These are phyloP conservation scores for Fusarium penzigii DNA, from an alignment of 2,329 filamentous ascomycete species.

Conservation along the genomic window DNA sequence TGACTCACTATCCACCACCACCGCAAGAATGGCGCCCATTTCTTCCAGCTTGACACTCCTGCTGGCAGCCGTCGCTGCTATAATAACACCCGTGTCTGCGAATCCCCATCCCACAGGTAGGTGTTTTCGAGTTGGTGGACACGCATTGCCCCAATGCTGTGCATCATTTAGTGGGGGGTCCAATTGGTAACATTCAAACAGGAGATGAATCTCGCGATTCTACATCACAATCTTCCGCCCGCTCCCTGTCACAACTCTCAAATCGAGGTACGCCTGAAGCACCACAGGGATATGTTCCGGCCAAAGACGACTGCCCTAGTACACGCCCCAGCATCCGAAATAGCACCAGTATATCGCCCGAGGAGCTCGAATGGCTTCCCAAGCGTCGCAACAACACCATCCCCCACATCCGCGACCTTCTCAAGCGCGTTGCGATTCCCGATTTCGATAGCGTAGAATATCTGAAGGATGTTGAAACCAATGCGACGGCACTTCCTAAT, in stretches of 20 bases:
- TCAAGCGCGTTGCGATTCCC: conserved; percentile 71
- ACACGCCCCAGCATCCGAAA: conserved; percentile 72
- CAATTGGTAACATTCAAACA: background rate
- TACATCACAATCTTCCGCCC: conserved; percentile 4
- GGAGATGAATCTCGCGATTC: background rate
- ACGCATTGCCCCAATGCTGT: no score
- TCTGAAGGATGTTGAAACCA: conserved; percentile 46
- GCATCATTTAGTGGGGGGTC: no score
- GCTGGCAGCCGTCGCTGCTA: conserved; percentile 26
- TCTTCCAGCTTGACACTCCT: conserved; percentile 25
- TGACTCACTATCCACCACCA: conserved; percentile 1
- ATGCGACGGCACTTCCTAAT: conserved; percentile 45
- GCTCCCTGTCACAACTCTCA: conserved; percentile 13
- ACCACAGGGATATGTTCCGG: conserved; percentile 67
- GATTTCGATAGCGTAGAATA: conserved; percentile 76
- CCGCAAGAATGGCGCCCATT: conserved; percentile 22
- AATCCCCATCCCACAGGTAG: conserved; percentile 19
- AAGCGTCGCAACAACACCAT: conserved; percentile 72
- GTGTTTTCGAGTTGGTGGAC: conserved; percentile 1
- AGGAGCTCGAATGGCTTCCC: conserved; percentile 75
- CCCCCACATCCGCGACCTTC: conserved; percentile 71
- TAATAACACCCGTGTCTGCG: conserved; percentile 20
- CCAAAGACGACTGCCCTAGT: conserved; percentile 66
- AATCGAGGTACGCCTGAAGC: conserved; percentile 34
- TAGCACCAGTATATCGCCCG: conserved; percentile 55